phyloP scores from a whole-genome alignment of 2,329 filamentous ascomycete species.

The Beauveria bassiana region DNA sequence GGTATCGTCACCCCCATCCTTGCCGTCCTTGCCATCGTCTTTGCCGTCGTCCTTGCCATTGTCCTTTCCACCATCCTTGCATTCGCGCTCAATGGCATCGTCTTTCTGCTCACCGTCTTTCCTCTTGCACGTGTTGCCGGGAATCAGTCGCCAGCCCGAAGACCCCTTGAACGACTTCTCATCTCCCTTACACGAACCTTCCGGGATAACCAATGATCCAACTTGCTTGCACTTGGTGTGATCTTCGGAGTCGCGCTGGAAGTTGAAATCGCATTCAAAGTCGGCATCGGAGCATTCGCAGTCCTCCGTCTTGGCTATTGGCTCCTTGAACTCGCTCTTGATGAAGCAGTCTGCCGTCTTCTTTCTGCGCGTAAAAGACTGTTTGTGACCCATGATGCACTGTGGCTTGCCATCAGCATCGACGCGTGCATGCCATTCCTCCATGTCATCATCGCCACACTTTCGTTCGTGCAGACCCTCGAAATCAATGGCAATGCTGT shows the following conservation, averaged over 20 bases:
- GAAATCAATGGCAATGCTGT: constrained; percentile 77
- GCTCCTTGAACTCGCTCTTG: constrained; percentile 75
- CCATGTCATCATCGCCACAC: constrained; percentile 72
- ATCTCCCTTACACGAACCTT: constrained; percentile 61
- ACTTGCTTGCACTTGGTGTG: constrained; percentile 60
- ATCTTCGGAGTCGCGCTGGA: constrained; percentile 57
- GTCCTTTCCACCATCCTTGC: constrained; percentile 34
- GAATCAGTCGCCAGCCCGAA: constrained; percentile 88
- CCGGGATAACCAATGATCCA: constrained; percentile 56
- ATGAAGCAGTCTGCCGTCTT: constrained; percentile 85
- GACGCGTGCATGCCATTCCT: constrained; percentile 79
- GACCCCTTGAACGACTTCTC: constrained; percentile 73
- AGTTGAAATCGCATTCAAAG: constrained; percentile 97
- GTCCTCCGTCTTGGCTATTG: constrained; percentile 57
- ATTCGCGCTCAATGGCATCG: constrained; percentile 65
- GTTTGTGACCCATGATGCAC: constrained; percentile 94
- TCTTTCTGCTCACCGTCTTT: constrained; percentile 58
- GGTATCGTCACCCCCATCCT: background rate
- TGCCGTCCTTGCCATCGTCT: constrained; percentile 1
- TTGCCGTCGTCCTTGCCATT: constrained; percentile 61
- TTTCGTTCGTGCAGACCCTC: constrained; percentile 69
- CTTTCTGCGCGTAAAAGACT: constrained; percentile 79
- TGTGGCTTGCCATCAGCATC: constrained; percentile 73
- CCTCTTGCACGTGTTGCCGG: constrained; percentile 66
- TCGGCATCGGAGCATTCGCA: constrained; percentile 80